Evolutionary conservation across 1,139 yeast genomes (phyloP).

Genomic region (Nakaseomyces glabratus): DNA sequence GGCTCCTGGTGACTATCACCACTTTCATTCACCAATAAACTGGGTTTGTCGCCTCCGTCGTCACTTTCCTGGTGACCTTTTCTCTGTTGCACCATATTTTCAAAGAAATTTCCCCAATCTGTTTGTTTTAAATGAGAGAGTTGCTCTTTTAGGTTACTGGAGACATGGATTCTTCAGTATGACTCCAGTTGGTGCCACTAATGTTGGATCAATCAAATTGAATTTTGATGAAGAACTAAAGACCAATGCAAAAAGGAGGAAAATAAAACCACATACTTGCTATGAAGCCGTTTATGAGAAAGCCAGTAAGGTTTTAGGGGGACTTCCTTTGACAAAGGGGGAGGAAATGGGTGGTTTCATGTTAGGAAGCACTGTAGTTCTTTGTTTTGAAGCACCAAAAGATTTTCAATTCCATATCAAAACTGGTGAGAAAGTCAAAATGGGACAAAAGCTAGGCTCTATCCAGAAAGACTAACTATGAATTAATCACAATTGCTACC

Average conservation of each 20-base stretch:
- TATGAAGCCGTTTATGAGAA: slow-evolving; percentile 89
- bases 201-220: slow-evolving; percentile 89
- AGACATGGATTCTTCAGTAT: slow-evolving; percentile 93
- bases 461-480: too few species aligned
- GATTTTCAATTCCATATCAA: slow-evolving; percentile 61
- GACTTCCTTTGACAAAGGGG: slow-evolving; percentile 83
- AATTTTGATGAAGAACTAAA: slow-evolving; percentile 86
- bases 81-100: slow-evolving; percentile 94
- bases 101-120: slow-evolving; percentile 79
- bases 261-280: slow-evolving; percentile 57
- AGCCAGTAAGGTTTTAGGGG: slow-evolving; percentile 73
- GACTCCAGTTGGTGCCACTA: slow-evolving; percentile 99
- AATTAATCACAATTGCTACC: too few species aligned
- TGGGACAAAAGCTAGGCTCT: slow-evolving; percentile 80
- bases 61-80: slow-evolving; percentile 92
- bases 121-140: slow-evolving; percentile 90
- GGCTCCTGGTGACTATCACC: slow-evolving; percentile 98
- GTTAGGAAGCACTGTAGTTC: slow-evolving; percentile 89
- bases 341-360: slow-evolving; percentile 97
- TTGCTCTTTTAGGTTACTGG: slow-evolving; percentile 92
- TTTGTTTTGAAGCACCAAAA: slow-evolving; percentile 92
- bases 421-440: slow-evolving; percentile 67
- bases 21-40: slow-evolving; percentile 91
- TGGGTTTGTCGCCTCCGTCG: slow-evolving; percentile 95
- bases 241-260: slow-evolving; percentile 45